Evolutionary conservation across 2,329 filamentous ascomycete genomes (phyloP), one percentile per base, ranked within the genome.

Genomic region (Hymenoscyphus occultus): DNA sequence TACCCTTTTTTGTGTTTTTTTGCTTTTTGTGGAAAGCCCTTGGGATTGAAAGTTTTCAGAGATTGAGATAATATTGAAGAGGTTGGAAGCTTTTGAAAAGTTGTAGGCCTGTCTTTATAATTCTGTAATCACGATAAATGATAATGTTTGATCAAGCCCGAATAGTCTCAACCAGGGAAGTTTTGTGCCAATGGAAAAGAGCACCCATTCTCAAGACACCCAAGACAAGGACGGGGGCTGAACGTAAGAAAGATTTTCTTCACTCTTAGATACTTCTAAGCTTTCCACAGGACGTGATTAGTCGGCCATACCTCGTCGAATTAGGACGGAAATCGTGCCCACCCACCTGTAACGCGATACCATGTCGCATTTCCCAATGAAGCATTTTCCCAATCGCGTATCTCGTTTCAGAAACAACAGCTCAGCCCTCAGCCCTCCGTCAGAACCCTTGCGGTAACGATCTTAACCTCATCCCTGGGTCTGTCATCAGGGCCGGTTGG

Each of bases 401-500:
- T 19, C 6, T 12, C 22, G 19, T 51, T 51, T 9, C 10, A 10
- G 19, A 28, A 51, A 51, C 45, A 51, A 13, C 12, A 12, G 22
- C 59, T 71, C 83, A 0, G 81, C 83, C 56, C 35, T 59, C 82
- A 0, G 81, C 83, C 56, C 35, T 42, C 82, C 83, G 70, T 90
- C 87, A n/a, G 91, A 74, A 96, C 81, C 68, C 83, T 84, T 10
- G 92, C 92, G 70, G 81, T 86, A 56, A 92, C 75, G 67, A 98
- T 94, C 80, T 86, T 93, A 63, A 98, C 86, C 71, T 96, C 88
- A 72, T 96, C 90, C 5, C 87, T 78, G 0, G 95, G 95, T 71
- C 89, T 81, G 77, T 98, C 95, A 71, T 94, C 92, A 7, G 80
- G 79, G 31, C 87, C 91, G 0, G 93, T 97, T 80, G 90, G 92